A percentile compares a stretch with the other conserved stretches of the same genome.
Conservation (phyloP, 306 rosid genomes). For the Citrullus mucosospermus region DNA sequence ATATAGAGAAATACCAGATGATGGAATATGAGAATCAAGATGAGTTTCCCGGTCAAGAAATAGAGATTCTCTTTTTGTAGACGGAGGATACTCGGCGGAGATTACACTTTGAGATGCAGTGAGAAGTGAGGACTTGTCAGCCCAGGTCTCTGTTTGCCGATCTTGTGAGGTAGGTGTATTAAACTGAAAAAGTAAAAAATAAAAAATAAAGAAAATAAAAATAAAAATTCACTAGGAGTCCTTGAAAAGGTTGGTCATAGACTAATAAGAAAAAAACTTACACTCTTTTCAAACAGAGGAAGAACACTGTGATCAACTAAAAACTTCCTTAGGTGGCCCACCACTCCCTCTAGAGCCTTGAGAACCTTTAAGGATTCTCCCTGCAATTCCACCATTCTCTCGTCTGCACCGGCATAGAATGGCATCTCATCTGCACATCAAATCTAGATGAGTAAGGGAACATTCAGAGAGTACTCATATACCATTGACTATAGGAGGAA, state of each 20-base stretch:
- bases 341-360: slow-evolving; percentile 76
- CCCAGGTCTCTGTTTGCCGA: slow-evolving; percentile 47
- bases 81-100: slow-evolving; percentile 29
- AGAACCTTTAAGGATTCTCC: slow-evolving; percentile 87
- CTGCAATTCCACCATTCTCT: slow-evolving; percentile 89
- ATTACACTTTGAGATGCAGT: slow-evolving; percentile 49
- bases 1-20: slow-evolving; percentile 55
- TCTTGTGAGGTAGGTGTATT: slow-evolving; percentile 58
- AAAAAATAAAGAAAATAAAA: not conserved
- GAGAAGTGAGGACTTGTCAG: slow-evolving; percentile 47
- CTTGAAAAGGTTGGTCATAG: slow-evolving; percentile 3
- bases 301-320: slow-evolving; percentile 90
- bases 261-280: slow-evolving; percentile 28
- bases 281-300: slow-evolving; percentile 90
- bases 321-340: slow-evolving; percentile 85
- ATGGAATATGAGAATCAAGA: slow-evolving; percentile 51
- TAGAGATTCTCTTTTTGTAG: slow-evolving; percentile 60
- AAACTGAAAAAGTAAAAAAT: slow-evolving; percentile 16
- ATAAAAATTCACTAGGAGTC: not conserved
- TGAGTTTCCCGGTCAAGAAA: slow-evolving; percentile 55
- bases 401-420: slow-evolving; percentile 71
- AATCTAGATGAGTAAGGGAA: not conserved
- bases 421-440: slow-evolving; percentile 70
- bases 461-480: not conserved
- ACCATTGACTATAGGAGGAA: not conserved